Conservation (phyloP, 108 stramenopile species). For the Cyclotella cryptica region DNA sequence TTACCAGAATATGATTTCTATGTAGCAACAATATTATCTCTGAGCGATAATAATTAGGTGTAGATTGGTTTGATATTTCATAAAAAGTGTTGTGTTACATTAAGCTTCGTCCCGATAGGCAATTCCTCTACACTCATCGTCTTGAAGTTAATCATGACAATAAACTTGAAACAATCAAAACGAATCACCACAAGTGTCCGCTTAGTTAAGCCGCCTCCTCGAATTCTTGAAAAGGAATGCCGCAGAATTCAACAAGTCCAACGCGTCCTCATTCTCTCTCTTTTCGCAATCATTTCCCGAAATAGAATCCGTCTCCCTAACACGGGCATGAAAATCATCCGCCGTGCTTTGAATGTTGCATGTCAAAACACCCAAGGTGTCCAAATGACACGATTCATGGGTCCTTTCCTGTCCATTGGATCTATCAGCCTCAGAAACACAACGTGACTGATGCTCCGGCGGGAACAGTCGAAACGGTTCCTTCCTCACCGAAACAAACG, state of each 20-base stretch:
- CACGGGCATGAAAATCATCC: neutral
- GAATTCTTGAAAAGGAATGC: conserved; percentile 32
- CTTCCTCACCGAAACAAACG: conserved; percentile 23
- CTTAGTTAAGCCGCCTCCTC: conserved; percentile 17
- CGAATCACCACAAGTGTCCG: too few species aligned
- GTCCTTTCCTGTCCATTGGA: neutral
- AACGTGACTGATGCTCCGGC: neutral
- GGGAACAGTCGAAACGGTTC: conserved; percentile 33
- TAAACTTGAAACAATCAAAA: too few species aligned
- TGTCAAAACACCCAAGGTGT: conserved; percentile 1
- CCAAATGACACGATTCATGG: neutral
- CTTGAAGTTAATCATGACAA: too few species aligned
- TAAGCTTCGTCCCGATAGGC: too few species aligned
- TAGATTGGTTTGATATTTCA: too few species aligned
- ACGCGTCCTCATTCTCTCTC: conserved; percentile 25
- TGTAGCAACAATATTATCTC: too few species aligned
- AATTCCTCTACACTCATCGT: too few species aligned
- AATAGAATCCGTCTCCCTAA: neutral
- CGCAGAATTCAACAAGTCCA: conserved; percentile 41
- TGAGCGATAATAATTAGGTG: too few species aligned
- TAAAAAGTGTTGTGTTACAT: too few species aligned
- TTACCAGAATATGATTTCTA: too few species aligned
- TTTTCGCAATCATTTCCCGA: neutral
- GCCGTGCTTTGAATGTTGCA: neutral
- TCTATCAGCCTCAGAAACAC: neutral